Evolutionary conservation across 306 rosid genomes (phyloP), one percentile per base, ranked within the genome.

Genomic region (Malus orientalis): DNA sequence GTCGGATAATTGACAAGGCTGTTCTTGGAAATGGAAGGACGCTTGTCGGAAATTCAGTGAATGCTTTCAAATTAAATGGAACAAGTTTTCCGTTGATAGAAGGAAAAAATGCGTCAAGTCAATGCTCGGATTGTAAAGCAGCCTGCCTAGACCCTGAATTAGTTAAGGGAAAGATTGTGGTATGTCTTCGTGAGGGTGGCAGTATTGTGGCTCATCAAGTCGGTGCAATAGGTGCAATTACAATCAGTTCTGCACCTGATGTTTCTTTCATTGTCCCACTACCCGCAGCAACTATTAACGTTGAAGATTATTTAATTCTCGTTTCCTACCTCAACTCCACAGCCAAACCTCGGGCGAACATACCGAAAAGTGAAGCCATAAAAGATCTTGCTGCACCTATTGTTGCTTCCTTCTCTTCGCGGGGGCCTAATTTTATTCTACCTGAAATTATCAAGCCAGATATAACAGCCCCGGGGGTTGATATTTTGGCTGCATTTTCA

Each of bases 391-490:
- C 59, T n/a, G 74, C 84, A 23, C 87, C 84, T 4, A 51, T 11
- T 71, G 81, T 80, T 14, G 87, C 70, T 67, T 79, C 84, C 23
- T 84, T 80, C 55, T 80, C 81, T 67, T 84, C 84, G 33, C 74
- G 82, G n/a, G 84, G 87, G 23, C 87, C 77, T 7, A 80, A 76
- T 67, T 38, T 8, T 40, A 40, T 40, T 40, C 11, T 40, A 40
- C 44, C 11, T 40, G 11, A 40, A 8, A 76, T 84, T 23, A 80
- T 80, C 16, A 76, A 84, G 87, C 87, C 82, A 4, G 84, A 84
- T 62, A 32, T 80, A 67, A 71, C 82, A 5, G 82, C 87, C 5
- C 77, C 84, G 19, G 84, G 87, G 58, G 81, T 84, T n/a, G 81
- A 73, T 29, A 84, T 84, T 45, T 44, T 84, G 51, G 87, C 81